phyloP scores from a whole-genome alignment of 2,329 filamentous ascomycete species.

The Botryosphaeria dothidea region DNA sequence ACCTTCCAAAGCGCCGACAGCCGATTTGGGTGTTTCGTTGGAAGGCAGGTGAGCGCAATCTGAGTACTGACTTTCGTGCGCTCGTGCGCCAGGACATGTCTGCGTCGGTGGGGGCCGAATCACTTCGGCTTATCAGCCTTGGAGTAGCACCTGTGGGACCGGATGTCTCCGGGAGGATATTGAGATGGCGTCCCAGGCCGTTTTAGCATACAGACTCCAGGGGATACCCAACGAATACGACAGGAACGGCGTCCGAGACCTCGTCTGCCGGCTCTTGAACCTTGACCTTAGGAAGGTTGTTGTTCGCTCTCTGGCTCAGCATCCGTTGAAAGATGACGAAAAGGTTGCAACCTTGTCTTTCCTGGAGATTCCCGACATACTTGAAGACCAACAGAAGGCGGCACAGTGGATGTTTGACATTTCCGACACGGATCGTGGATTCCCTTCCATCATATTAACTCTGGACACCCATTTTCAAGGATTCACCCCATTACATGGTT shows the following conservation, averaged over 20 bases:
- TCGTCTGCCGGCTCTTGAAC: not conserved
- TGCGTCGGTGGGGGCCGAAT: too few species aligned
- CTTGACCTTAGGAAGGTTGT: not conserved
- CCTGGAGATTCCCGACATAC: not conserved
- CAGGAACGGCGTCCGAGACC: not conserved
- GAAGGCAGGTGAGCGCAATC: too few species aligned
- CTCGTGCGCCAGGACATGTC: too few species aligned
- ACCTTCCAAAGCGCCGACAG: too few species aligned
- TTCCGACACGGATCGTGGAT: not conserved
- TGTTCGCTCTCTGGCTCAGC: not conserved
- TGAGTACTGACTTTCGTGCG: too few species aligned
- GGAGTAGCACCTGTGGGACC: not conserved
- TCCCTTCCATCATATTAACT: not conserved
- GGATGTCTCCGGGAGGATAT: not conserved
- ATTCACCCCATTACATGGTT: not conserved
- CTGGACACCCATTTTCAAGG: not conserved
- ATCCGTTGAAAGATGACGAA: not conserved
- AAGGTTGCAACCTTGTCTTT: not conserved
- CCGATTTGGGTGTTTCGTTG: too few species aligned
- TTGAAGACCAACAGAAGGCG: not conserved
- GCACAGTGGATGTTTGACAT: not conserved
- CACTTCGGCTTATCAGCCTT: not conserved
- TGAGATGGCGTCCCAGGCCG: not conserved
- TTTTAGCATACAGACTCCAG: not conserved
- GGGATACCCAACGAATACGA: not conserved